Conservation (phyloP, 2,329 filamentous ascomycete genomes). For the Zymoseptoria brevis region DNA sequence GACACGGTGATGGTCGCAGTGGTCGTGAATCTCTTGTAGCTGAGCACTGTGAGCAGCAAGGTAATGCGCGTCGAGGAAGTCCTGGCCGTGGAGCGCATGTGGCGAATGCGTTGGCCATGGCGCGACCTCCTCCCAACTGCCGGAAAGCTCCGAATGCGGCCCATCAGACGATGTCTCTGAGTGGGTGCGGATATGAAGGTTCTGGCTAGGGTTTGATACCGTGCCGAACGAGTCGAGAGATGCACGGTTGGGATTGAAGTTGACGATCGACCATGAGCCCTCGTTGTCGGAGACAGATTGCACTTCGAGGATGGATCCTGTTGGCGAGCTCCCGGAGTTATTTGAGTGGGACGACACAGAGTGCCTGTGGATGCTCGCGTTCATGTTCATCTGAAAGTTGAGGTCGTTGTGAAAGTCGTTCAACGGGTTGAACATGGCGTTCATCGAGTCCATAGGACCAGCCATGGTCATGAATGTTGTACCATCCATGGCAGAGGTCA, state of each 20-base stretch:
- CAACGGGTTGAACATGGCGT: constrained; percentile 35
- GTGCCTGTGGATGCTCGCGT: constrained; percentile 35
- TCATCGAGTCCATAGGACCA: constrained; percentile 39
- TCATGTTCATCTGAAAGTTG: constrained; percentile 43
- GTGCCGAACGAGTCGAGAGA: constrained; percentile 60
- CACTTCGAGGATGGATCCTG: constrained; percentile 75
- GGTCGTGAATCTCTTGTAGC: constrained; percentile 7
- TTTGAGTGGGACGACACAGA: constrained; percentile 29
- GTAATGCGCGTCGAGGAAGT: constrained; percentile 56
- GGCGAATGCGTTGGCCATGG: constrained; percentile 73
- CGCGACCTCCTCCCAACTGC: constrained; percentile 73
- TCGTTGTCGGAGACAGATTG: constrained; percentile 84
- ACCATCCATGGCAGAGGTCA: constrained; percentile 35
- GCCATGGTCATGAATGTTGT: constrained; percentile 34
- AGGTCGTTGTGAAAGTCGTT: constrained; percentile 68
- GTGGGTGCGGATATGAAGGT: constrained; percentile 75
- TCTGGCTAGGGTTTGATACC: constrained; percentile 89
- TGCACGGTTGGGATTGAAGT: constrained; percentile 45
- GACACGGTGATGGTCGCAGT: constrained; percentile 25
- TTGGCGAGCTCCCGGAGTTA: constrained; percentile 56
- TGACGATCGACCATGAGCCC: constrained; percentile 63
- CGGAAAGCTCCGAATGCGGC: constrained; percentile 53
- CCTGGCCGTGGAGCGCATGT: constrained; percentile 57
- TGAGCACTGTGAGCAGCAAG: constrained; percentile 13
- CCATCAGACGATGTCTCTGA: constrained; percentile 70